Conservation (phyloP, 768 basidiomycete genomes). For the Phaeolepiota aurea region DNA sequence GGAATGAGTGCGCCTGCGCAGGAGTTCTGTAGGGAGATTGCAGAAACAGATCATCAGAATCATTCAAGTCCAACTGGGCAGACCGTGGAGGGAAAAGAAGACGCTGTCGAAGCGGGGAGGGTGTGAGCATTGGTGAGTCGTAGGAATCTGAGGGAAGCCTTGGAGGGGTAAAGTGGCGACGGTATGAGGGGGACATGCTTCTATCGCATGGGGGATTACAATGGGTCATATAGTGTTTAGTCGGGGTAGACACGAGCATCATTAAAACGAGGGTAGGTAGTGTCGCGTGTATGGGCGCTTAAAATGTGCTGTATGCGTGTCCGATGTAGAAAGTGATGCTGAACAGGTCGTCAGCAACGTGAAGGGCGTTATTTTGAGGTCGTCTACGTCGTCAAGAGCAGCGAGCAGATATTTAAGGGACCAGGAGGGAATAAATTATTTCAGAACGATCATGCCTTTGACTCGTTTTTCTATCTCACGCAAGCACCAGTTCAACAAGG, state of each 20-base stretch:
- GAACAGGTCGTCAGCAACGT: conserved; percentile 5
- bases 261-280: conserved; percentile 16
- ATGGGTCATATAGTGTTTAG: conserved; percentile 26
- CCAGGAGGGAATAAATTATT: conserved; percentile 19
- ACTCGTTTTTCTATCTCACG: conserved; percentile 30
- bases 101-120: conserved; percentile 49
- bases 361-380: conserved; percentile 6
- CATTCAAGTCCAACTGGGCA: conserved; percentile 15
- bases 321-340: conserved; percentile 4
- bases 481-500: conserved; percentile 29
- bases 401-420: conserved; percentile 10
- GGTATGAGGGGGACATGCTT: conserved; percentile 26
- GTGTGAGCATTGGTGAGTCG: conserved; percentile 55
- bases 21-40: conserved; percentile 44
- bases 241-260: conserved; percentile 39
- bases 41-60: conserved; percentile 44
- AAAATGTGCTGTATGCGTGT: conserved; percentile 7
- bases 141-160: conserved; percentile 24
- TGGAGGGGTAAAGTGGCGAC: conserved; percentile 26
- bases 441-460: conserved; percentile 7
- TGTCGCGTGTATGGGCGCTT: conserved; percentile 14
- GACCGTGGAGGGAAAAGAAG: conserved; percentile 24
- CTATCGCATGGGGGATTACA: conserved; percentile 17
- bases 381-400: conserved; percentile 18
- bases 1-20: conserved; percentile 26